A percentile compares a stretch with the other conserved stretches of the same genome.
These are phyloP conservation scores for Sanghuangporus weigelae DNA, from an alignment of 1,284 basidiomycete species.

Conservation along the genomic window DNA sequence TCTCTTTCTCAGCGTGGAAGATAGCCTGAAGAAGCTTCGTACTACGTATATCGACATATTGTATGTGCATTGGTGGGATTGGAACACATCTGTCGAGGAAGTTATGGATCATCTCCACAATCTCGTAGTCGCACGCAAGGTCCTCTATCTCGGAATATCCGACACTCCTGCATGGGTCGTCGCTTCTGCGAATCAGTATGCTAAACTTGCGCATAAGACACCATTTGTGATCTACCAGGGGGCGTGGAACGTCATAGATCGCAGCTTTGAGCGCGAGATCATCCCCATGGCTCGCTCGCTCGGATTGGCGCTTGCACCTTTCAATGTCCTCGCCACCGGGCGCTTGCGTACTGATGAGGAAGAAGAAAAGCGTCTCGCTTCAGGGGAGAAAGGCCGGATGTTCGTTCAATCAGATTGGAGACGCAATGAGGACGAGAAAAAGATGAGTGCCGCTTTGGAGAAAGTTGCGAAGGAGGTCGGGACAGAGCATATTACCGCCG, in stretches of 20 bases:
- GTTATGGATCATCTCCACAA: slow-evolving; percentile 47
- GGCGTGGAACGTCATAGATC: slow-evolving; percentile 42
- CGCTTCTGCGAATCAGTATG: slow-evolving; percentile 33
- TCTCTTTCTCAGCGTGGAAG: slow-evolving; percentile 38
- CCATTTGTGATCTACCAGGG: slow-evolving; percentile 53
- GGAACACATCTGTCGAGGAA: slow-evolving; percentile 47
- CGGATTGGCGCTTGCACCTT: slow-evolving; percentile 25
- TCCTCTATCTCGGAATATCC: slow-evolving; percentile 41
- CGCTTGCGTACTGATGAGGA: slow-evolving; percentile 21
- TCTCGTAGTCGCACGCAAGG: slow-evolving; percentile 40
- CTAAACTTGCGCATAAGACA: slow-evolving; percentile 37
- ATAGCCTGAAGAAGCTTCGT: slow-evolving; percentile 49
- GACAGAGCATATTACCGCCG: slow-evolving; percentile 14
- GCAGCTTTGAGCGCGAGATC: slow-evolving; percentile 48
- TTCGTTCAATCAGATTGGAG: slow-evolving; percentile 22
- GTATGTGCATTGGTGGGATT: slow-evolving; percentile 55
- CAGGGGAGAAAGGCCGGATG: slow-evolving; percentile 20
- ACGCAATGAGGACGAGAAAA: slow-evolving; percentile 26
- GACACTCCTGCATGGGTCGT: slow-evolving; percentile 40
- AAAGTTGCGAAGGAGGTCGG: slow-evolving; percentile 32
- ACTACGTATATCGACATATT: slow-evolving; percentile 50
- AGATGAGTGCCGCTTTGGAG: slow-evolving; percentile 25
- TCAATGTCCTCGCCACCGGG: slow-evolving; percentile 26
- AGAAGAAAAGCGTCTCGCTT: slow-evolving; percentile 18
- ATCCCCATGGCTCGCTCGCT: slow-evolving; percentile 40